phyloP scores from a whole-genome alignment of 2,329 filamentous ascomycete genomes.

The Tolypocladium album region DNA sequence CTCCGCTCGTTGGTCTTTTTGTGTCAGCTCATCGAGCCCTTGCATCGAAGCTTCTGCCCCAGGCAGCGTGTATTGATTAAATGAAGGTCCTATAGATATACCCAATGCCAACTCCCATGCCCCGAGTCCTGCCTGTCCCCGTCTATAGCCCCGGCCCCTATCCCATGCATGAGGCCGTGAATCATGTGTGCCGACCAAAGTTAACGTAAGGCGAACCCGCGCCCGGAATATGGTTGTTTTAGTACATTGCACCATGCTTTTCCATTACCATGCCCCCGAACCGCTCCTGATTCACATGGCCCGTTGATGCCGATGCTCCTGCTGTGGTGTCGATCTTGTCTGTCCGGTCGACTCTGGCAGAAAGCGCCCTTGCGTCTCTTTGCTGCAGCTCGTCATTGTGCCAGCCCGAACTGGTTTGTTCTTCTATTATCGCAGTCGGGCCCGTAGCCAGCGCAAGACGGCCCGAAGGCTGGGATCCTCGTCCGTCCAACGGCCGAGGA shows the following conservation, averaged over 20 bases:
- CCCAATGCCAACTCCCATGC: background rate
- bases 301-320: background rate
- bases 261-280: background rate
- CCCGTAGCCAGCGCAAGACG: constrained; percentile 48
- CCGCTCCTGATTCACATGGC: background rate
- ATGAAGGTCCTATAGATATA: background rate
- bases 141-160: background rate
- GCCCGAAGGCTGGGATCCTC: constrained; percentile 49
- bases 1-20: background rate
- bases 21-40: too few species aligned
- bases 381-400: background rate
- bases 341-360: background rate
- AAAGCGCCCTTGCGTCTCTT: background rate
- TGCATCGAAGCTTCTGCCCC: constrained; percentile 2
- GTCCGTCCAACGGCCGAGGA: constrained; percentile 49
- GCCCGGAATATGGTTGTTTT: background rate
- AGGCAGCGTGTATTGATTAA: constrained; percentile 2
- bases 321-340: background rate
- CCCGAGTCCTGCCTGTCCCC: background rate
- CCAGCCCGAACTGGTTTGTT: background rate
- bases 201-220: background rate
- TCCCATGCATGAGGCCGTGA: background rate
- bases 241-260: background rate
- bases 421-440: constrained; percentile 11
- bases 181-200: background rate